Conservation (phyloP, 1,284 basidiomycete genomes). For the Inonotus hispidus region DNA sequence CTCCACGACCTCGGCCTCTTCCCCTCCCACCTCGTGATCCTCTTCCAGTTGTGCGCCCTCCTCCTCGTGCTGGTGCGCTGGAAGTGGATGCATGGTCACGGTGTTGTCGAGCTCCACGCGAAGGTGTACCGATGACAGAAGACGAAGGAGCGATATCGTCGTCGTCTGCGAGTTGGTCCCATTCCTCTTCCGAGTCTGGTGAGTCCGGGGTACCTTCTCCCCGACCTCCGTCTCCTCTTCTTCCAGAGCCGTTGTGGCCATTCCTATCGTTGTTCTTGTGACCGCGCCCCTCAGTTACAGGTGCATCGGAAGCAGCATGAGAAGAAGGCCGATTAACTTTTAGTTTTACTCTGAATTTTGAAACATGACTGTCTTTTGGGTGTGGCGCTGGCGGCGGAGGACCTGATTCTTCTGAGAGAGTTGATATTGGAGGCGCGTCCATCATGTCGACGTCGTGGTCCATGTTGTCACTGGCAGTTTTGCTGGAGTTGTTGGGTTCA, state of each 20-base stretch:
- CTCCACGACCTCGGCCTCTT: slow-evolving; percentile 15
- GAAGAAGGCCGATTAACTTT: slow-evolving; percentile 34
- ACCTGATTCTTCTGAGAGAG: slow-evolving; percentile 60
- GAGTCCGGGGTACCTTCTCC: slow-evolving; percentile 41
- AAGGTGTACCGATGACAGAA: slow-evolving; percentile 25
- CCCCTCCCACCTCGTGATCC: slow-evolving; percentile 4
- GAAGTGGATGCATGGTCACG: slow-evolving; percentile 15
- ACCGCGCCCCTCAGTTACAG: slow-evolving; percentile 29
- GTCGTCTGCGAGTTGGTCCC: slow-evolving; percentile 74
- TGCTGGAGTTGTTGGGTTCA: background rate
- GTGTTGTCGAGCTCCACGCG: slow-evolving; percentile 27
- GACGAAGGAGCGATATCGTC: slow-evolving; percentile 40
- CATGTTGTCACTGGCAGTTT: slow-evolving; percentile 6
- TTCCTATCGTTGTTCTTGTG: background rate
- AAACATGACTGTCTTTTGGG: slow-evolving; percentile 24
- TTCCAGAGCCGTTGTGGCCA: background rate
- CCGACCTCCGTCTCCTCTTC: background rate
- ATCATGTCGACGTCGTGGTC: slow-evolving; percentile 40
- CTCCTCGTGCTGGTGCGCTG: slow-evolving; percentile 19
- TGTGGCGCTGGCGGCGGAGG: slow-evolving; percentile 47
- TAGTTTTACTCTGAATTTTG: slow-evolving; percentile 47
- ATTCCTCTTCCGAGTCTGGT: slow-evolving; percentile 56
- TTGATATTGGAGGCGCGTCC: slow-evolving; percentile 77
- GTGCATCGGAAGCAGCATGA: slow-evolving; percentile 8
- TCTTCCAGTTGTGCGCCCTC: slow-evolving; percentile 5